Conservation (phyloP, 345 rosid species). For the Acer negundo region DNA sequence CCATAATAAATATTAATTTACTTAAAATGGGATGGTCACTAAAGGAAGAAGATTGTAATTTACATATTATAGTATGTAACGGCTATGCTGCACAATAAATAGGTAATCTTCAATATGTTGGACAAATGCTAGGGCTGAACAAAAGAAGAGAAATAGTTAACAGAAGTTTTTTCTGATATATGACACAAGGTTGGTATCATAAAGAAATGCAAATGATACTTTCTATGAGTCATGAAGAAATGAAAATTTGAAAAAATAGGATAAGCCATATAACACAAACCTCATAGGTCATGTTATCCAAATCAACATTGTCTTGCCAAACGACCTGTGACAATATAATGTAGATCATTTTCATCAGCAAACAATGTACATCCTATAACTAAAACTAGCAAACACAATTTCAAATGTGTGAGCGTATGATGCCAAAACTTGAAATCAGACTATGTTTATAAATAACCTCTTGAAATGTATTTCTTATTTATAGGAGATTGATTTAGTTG, state of each 20-base stretch:
- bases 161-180: not conserved
- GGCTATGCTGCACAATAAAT: not conserved
- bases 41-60: not conserved
- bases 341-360: conserved; percentile 13
- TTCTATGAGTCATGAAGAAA: not conserved
- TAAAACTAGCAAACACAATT: conserved; percentile 5
- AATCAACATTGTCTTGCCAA: conserved; percentile 69
- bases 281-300: conserved; percentile 75
- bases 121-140: not conserved
- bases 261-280: conserved; percentile 37
- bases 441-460: not conserved
- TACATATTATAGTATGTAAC: not conserved
- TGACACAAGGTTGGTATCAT: not conserved
- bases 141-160: not conserved
- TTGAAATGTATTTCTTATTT: conserved; percentile 7
- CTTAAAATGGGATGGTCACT: not conserved
- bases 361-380: not conserved
- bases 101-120: not conserved
- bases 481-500: not conserved
- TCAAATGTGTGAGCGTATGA: not conserved
- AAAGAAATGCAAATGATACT: not conserved
- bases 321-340: conserved; percentile 41
- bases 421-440: not conserved
- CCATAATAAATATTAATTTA: not conserved
- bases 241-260: conserved; percentile 1